phyloP scores from a whole-genome alignment of 2,329 filamentous ascomycete genomes.

The Dichotomopilus funicola region DNA sequence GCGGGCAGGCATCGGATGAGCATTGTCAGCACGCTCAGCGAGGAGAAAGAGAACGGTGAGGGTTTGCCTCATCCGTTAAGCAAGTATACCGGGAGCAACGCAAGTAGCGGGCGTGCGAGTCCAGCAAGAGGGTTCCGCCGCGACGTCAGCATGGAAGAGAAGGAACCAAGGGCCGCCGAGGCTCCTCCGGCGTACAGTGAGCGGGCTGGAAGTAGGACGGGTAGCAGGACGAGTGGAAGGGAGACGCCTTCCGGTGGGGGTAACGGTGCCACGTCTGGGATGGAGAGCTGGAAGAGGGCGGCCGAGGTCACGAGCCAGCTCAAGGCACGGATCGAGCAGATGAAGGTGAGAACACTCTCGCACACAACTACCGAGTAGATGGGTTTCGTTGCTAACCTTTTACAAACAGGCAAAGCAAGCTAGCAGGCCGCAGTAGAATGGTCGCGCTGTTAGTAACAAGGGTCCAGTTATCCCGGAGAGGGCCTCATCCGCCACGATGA shows the following conservation, averaged over 20 bases:
- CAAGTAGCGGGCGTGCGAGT: slow-evolving; percentile 52
- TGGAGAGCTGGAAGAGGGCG: slow-evolving; percentile 93
- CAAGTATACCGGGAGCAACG: slow-evolving; percentile 45
- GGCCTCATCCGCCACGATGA: too few species aligned
- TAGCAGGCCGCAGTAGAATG: slow-evolving; percentile 38
- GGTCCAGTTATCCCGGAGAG: neutral
- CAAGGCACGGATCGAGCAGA: slow-evolving; percentile 96
- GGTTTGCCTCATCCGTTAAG: slow-evolving; percentile 36
- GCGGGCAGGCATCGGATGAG: slow-evolving; percentile 48
- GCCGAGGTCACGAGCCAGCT: slow-evolving; percentile 96
- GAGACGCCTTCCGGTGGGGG: slow-evolving; percentile 9
- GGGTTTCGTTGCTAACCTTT: neutral
- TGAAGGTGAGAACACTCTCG: slow-evolving; percentile 65
- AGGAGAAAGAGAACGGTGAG: slow-evolving; percentile 71
- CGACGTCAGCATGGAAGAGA: slow-evolving; percentile 23
- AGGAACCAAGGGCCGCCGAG: slow-evolving; percentile 27
- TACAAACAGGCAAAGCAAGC: slow-evolving; percentile 32
- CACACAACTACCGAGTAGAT: slow-evolving; percentile 26
- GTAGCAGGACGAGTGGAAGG: slow-evolving; percentile 20
- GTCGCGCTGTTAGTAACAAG: neutral
- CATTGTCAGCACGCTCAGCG: slow-evolving; percentile 59
- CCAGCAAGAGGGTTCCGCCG: slow-evolving; percentile 51
- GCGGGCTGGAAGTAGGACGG: slow-evolving; percentile 6
- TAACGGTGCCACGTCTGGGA: slow-evolving; percentile 44
- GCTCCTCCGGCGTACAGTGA: slow-evolving; percentile 13